Evolutionary conservation across 2,329 filamentous ascomycete species (phyloP), one percentile per base, ranked within the genome.

Genomic region (Nemania diffusa): DNA sequence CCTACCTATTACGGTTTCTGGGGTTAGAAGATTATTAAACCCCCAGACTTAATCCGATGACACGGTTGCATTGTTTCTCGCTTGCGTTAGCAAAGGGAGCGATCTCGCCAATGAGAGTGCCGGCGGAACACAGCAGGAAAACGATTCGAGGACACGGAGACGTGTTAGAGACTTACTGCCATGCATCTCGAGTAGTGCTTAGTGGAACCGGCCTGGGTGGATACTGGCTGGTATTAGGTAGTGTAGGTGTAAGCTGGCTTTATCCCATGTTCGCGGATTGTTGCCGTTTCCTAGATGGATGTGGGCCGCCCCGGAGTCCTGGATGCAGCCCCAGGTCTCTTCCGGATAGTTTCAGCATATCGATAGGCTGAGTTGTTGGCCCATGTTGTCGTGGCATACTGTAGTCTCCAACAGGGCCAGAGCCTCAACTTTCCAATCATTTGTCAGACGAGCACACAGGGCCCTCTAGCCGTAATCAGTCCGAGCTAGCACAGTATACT

Each of bases 201-300:
- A 69, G 66, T 70, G 69, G 62, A 59, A 66, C 63, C 60, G 63
- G 55, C 51, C 40, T 57, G 32, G 40, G 68, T 71, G 69, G 71
- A 66, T 72, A 73, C 69, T 59, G 57, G 51, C 53, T 67, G 68
- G 67, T 70, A 65, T 67, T 65, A 64, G 37, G 34, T 40, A 40
- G 34, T 40, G 34, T 40, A 6, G 15, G 40, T 55, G 63, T 71
- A 70, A 68, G 65, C 65, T 66, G 42, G 62, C 53, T 44, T 5
- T 20, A 65, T 74, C 70, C 71, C 73, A 74, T 74, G 72, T 67
- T 76, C 74, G 74, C 74, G 70, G 73, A 76, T 59, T 73, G 55
- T 72, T 76, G 73, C 74, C 74, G 60, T 69, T 32, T 70, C 50
- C 53, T 51, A 55, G 58, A 67, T 50, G 52, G 51, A 64, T 69